Evolutionary conservation across 495 filamentous ascomycete species (phyloP).

Genomic region (Xanthoparmelia taractica): DNA sequence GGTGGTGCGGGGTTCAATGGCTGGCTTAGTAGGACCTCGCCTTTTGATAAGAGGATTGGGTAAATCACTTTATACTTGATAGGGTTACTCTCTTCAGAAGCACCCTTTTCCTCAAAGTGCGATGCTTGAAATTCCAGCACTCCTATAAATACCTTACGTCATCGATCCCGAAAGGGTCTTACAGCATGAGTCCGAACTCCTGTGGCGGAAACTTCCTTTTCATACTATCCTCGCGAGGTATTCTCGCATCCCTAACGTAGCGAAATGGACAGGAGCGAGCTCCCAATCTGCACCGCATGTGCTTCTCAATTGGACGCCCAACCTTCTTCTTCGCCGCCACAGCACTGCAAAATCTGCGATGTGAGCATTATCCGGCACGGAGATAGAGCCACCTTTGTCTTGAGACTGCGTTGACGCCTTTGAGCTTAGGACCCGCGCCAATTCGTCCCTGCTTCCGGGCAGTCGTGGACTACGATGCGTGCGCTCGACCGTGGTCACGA

Average conservation of each 20-base stretch:
- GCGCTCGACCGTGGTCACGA: constrained; percentile 31
- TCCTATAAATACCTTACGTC: too few relatives aligned
- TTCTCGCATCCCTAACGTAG: too few relatives aligned
- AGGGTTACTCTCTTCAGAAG: too few relatives aligned
- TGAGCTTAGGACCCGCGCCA: constrained; percentile 51
- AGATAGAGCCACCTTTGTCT: neutral
- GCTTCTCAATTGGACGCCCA: constrained; percentile 16
- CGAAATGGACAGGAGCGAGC: too few relatives aligned
- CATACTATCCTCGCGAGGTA: too few relatives aligned
- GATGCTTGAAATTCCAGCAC: too few relatives aligned
- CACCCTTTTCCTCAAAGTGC: too few relatives aligned
- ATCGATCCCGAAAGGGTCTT: too few relatives aligned
- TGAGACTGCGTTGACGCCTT: neutral
- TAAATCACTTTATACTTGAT: too few relatives aligned
- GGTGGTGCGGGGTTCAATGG: neutral
- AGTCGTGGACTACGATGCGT: constrained; percentile 51
- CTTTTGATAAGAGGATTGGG: too few relatives aligned
- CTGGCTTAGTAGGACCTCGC: neutral
- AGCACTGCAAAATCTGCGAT: constrained; percentile 72
- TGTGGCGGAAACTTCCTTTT: too few relatives aligned
- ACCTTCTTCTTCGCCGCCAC: constrained; percentile 32
- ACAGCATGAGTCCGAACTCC: too few relatives aligned
- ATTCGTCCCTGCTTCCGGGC: constrained; percentile 54
- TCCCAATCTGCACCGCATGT: constrained; percentile 23
- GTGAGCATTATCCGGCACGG: constrained; percentile 33